Evolutionary conservation across 805 yeast genomes (phyloP).

Genomic region (Yarrowia deformans): DNA sequence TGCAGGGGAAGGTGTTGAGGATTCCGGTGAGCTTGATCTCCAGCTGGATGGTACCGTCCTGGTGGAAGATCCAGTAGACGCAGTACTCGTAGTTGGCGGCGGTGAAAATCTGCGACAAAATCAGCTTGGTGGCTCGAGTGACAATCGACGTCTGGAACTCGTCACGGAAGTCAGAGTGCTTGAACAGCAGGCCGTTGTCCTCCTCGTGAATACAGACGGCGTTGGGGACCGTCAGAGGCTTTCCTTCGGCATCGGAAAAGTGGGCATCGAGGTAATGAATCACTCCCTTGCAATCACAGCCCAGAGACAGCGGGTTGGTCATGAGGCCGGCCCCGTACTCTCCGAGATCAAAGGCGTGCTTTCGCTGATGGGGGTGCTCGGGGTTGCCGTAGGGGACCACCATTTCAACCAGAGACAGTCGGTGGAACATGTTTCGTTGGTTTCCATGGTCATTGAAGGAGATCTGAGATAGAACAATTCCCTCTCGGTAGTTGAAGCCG

Average conservation of each 20-base stretch:
- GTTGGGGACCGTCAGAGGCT: constrained; percentile 72
- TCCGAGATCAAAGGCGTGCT: constrained; percentile 86
- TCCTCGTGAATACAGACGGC: constrained; percentile 88
- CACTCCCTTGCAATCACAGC: constrained; percentile 87
- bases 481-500: constrained; percentile 87
- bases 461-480: constrained; percentile 78
- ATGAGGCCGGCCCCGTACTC: constrained; percentile 88
- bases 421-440: constrained; percentile 72
- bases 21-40: constrained; percentile 85
- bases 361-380: constrained; percentile 80
- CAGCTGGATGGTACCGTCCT: constrained; percentile 82
- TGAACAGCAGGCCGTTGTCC: constrained; percentile 79
- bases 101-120: constrained; percentile 81
- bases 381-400: constrained; percentile 86
- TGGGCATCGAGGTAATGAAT: constrained; percentile 85
- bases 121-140: constrained; percentile 75
- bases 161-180: constrained; percentile 87
- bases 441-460: constrained; percentile 62
- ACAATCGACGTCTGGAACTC: constrained; percentile 66
- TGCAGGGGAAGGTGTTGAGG: constrained; percentile 72
- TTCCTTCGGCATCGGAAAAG: constrained; percentile 71
- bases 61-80: constrained; percentile 81
- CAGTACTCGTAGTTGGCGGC: constrained; percentile 89
- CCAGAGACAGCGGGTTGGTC: constrained; percentile 78
- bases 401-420: constrained; percentile 81